phyloP scores from a whole-genome alignment of 2,329 filamentous ascomycete species.

The Fragosphaeria purpurea region DNA sequence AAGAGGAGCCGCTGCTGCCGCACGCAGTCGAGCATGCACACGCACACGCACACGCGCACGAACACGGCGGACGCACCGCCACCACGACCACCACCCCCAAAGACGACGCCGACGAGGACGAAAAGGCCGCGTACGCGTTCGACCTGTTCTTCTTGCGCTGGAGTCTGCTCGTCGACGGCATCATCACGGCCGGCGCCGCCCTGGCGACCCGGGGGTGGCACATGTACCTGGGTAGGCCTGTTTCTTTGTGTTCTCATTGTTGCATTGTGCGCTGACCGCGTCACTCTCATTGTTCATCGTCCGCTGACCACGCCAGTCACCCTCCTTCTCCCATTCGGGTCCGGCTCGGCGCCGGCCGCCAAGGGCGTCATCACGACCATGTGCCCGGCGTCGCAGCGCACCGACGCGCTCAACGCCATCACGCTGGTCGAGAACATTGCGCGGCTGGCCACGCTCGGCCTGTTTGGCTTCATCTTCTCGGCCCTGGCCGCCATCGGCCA shows the following conservation, averaged over 20 bases:
- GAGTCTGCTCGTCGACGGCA: slow-evolving; percentile 54
- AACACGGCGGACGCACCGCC: background rate
- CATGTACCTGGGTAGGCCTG: slow-evolving; percentile 46
- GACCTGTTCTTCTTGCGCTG: slow-evolving; percentile 58
- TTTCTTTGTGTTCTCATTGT: background rate
- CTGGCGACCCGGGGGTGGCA: slow-evolving; percentile 57
- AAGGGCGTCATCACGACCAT: slow-evolving; percentile 67
- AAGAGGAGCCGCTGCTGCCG: slow-evolving; percentile 33
- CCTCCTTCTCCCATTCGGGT: slow-evolving; percentile 55
- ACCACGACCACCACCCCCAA: background rate
- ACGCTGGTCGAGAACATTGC: slow-evolving; percentile 62
- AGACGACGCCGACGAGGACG: slow-evolving; percentile 15
- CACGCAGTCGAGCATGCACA: slow-evolving; percentile 12
- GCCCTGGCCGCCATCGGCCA: slow-evolving; percentile 49
- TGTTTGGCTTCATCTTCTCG: slow-evolving; percentile 60
- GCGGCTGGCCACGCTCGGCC: slow-evolving; percentile 48
- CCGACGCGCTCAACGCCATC: slow-evolving; percentile 59
- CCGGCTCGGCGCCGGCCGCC: slow-evolving; percentile 57
- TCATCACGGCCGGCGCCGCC: slow-evolving; percentile 51
- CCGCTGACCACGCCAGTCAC: slow-evolving; percentile 32
- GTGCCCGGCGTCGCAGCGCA: slow-evolving; percentile 50
- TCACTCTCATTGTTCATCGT: too few relatives aligned
- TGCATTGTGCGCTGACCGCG: background rate
- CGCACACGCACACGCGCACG: background rate
- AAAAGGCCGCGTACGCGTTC: slow-evolving; percentile 45